phyloP scores from a whole-genome alignment of 345 rosid genomes.

The Citrus australasica region DNA sequence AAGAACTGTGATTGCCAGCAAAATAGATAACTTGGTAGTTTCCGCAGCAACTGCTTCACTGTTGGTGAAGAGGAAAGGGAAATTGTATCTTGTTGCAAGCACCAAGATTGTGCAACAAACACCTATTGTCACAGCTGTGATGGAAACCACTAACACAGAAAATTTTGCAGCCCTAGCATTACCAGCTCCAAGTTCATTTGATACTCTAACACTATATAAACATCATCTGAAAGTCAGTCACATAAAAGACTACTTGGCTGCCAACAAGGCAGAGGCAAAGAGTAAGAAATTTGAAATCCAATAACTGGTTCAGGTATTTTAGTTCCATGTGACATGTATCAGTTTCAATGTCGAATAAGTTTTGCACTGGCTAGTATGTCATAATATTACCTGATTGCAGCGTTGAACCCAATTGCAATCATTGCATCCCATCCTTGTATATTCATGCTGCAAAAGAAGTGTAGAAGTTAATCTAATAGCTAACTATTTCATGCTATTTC shows the following conservation, averaged over 20 bases:
- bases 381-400: conserved; percentile 69
- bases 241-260: background rate
- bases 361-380: background rate
- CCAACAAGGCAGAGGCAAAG: background rate
- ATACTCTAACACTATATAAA: conserved; percentile 71
- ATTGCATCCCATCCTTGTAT: conserved; percentile 85
- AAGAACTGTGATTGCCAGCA: conserved; percentile 72
- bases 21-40: conserved; percentile 63
- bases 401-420: conserved; percentile 91
- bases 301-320: background rate
- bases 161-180: conserved; percentile 63
- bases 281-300: background rate
- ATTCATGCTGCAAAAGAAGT: conserved; percentile 63
- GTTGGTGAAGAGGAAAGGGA: conserved; percentile 78
- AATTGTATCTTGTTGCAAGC: conserved; percentile 50
- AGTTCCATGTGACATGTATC: background rate
- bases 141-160: conserved; percentile 67
- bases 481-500: background rate
- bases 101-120: conserved; percentile 55
- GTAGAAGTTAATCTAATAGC: background rate
- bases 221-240: conserved; percentile 5
- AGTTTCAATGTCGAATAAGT: background rate
- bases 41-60: conserved; percentile 73
- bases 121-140: conserved; percentile 65
- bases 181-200: conserved; percentile 87